These are phyloP conservation scores for Mycena sp. DNA, from an alignment of 1,284 basidiomycete genomes.

Conservation along the genomic window DNA sequence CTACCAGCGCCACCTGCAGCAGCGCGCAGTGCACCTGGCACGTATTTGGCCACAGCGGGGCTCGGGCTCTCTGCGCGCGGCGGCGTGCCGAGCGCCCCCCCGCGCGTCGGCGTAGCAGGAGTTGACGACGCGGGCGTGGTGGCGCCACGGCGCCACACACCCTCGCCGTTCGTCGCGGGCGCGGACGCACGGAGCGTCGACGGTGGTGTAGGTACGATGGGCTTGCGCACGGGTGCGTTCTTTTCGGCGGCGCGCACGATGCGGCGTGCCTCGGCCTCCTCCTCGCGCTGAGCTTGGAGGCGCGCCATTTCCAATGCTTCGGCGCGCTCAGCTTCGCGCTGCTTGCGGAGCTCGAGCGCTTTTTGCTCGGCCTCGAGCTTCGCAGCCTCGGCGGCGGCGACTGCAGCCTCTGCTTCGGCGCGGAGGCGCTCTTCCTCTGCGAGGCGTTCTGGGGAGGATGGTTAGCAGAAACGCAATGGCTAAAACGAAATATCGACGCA, in stretches of 20 bases:
- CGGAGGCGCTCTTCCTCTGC: slow-evolving; percentile 62
- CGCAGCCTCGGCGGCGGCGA: slow-evolving; percentile 60
- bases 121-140: slow-evolving; percentile 45
- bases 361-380: slow-evolving; percentile 72
- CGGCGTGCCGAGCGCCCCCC: slow-evolving; percentile 45
- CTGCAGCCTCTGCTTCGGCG: slow-evolving; percentile 61
- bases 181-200: slow-evolving; percentile 10
- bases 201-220: slow-evolving; percentile 31
- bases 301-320: slow-evolving; percentile 66
- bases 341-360: slow-evolving; percentile 58
- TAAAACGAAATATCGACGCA: slow-evolving; percentile 40
- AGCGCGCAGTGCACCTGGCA: slow-evolving; percentile 49
- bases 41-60: slow-evolving; percentile 50
- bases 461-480: neutral
- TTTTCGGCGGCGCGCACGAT: slow-evolving; percentile 47
- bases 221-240: slow-evolving; percentile 36
- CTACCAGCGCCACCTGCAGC: slow-evolving; percentile 46
- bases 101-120: slow-evolving; percentile 45
- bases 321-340: slow-evolving; percentile 75
- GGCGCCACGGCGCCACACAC: slow-evolving; percentile 51
- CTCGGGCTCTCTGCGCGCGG: slow-evolving; percentile 59
- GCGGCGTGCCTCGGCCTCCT: slow-evolving; percentile 75
- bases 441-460: slow-evolving; percentile 51
- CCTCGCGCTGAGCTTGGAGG: slow-evolving; percentile 78
- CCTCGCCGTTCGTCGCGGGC: slow-evolving; percentile 33